These are phyloP conservation scores for Fragilaria radians DNA, from an alignment of 108 stramenopile species.

Conservation along the genomic window DNA sequence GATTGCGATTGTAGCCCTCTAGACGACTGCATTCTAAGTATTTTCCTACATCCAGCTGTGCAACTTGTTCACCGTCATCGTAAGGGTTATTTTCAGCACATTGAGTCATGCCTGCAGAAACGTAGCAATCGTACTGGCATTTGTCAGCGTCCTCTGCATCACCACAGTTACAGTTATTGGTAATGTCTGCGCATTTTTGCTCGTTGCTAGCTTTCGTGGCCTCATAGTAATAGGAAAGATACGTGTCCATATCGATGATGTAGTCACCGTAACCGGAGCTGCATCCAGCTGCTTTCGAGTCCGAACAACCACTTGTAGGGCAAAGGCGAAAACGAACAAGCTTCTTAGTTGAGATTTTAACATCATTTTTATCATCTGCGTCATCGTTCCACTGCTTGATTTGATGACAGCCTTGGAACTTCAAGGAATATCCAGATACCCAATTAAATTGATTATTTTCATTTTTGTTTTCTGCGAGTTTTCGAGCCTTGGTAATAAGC, in stretches of 20 bases:
- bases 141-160: constrained; percentile 1
- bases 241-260: constrained; percentile 73
- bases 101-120: not conserved
- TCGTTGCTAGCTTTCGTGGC: constrained; percentile 41
- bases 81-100: constrained; percentile 12
- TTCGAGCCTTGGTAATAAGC: constrained; percentile 56
- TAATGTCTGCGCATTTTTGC: constrained; percentile 39
- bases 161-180: constrained; percentile 40
- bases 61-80: constrained; percentile 9
- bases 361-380: constrained; percentile 38
- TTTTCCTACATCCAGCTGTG: constrained; percentile 10
- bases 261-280: constrained; percentile 67
- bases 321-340: constrained; percentile 83
- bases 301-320: constrained; percentile 39
- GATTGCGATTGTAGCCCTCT: constrained; percentile 12
- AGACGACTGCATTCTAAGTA: constrained; percentile 28
- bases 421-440: constrained; percentile 70
- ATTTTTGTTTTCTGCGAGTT: constrained; percentile 26
- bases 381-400: constrained; percentile 64
- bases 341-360: constrained; percentile 64
- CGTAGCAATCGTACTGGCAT: constrained; percentile 10
- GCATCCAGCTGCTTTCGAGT: constrained; percentile 47
- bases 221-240: constrained; percentile 47
- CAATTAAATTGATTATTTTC: constrained; percentile 51
- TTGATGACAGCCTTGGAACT: constrained; percentile 87